A percentile compares a stretch with the other conserved stretches of the same genome.
Evolutionary conservation across 306 rosid genomes (phyloP).

Genomic region (Cucurbita moschata): DNA sequence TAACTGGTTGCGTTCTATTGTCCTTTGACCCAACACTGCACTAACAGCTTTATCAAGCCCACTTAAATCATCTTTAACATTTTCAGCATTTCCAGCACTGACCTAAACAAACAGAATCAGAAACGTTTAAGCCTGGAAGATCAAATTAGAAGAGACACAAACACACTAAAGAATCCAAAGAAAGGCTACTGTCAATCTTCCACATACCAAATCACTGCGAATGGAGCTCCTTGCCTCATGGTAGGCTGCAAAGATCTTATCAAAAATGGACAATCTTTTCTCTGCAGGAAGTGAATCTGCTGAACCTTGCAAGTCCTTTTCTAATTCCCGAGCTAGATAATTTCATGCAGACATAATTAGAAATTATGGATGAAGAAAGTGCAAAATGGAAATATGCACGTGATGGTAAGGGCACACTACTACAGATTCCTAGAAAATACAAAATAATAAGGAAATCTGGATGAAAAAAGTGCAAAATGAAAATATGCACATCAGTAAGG

Average conservation of each 20-base stretch:
- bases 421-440: too few relatives aligned
- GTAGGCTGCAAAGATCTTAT: constrained; percentile 86
- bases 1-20: constrained; percentile 84
- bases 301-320: constrained; percentile 67
- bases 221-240: constrained; percentile 86
- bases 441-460: too few relatives aligned
- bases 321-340: constrained; percentile 91
- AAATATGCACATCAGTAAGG: too few relatives aligned
- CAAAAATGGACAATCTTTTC: constrained; percentile 62
- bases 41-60: constrained; percentile 97
- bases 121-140: constrained; percentile 5
- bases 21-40: constrained; percentile 84
- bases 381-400: background rate
- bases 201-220: constrained; percentile 86
- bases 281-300: constrained; percentile 66
- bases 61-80: constrained; percentile 74
- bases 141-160: background rate
- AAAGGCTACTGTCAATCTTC: background rate
- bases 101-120: constrained; percentile 35
- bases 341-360: constrained; percentile 15
- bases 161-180: background rate
- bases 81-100: constrained; percentile 78
- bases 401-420: too few relatives aligned
- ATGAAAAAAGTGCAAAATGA: too few relatives aligned
- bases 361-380: background rate